phyloP scores from a whole-genome alignment of 306 rosid species.

The Rosa lucieae region DNA sequence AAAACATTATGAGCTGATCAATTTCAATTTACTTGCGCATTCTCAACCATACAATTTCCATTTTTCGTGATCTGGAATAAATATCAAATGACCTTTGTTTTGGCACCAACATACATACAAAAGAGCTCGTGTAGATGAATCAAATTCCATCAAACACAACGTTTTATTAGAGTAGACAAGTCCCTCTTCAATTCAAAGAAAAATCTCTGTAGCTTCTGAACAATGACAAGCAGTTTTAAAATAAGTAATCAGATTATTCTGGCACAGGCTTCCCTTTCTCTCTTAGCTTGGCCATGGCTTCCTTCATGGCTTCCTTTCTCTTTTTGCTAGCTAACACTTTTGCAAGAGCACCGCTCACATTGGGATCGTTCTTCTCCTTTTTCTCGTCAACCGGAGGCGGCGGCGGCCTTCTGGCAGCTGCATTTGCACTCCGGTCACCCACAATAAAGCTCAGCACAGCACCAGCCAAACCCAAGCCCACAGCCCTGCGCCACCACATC shows the following conservation, averaged over 20 bases:
- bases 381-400: slow-evolving; percentile 60
- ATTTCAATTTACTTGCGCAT: too few relatives aligned
- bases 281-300: slow-evolving; percentile 54
- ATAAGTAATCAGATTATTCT: background rate
- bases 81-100: background rate
- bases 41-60: too few relatives aligned
- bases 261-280: slow-evolving; percentile 26
- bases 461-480: slow-evolving; percentile 52
- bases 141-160: background rate
- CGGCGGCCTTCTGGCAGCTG: slow-evolving; percentile 71
- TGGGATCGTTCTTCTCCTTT: slow-evolving; percentile 64
- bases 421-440: slow-evolving; percentile 43
- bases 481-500: slow-evolving; percentile 37
- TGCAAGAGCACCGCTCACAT: slow-evolving; percentile 71
- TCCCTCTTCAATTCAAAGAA: background rate
- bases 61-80: too few relatives aligned
- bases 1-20: too few relatives aligned
- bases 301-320: slow-evolving; percentile 93
- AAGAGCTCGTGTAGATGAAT: background rate
- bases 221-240: background rate
- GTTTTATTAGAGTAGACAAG: background rate
- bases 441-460: slow-evolving; percentile 38
- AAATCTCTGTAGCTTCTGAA: background rate
- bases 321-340: slow-evolving; percentile 83
- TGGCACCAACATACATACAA: background rate